Conservation (phyloP, 345 rosid genomes). For the Hypericum androsaemum region DNA sequence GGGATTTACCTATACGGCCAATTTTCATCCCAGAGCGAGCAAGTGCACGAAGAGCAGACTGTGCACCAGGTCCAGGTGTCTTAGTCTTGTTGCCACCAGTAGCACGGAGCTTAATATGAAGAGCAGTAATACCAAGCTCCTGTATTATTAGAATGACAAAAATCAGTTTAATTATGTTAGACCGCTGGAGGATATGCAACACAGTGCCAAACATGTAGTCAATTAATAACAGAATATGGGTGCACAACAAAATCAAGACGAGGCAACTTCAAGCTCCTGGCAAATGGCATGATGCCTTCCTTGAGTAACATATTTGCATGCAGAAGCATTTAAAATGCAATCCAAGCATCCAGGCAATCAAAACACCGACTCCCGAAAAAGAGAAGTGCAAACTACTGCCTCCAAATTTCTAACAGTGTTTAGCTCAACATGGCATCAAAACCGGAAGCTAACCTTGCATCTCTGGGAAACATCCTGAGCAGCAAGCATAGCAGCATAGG, state of each 20-base stretch:
- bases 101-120: conserved; percentile 28
- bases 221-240: neutral
- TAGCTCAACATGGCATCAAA: too few relatives aligned
- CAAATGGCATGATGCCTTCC: too few relatives aligned
- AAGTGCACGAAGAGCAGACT: conserved; percentile 27
- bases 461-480: conserved; percentile 9
- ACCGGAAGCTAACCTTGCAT: conserved; percentile 2
- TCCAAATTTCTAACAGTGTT: neutral
- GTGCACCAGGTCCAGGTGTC: conserved; percentile 29
- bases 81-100: conserved; percentile 26
- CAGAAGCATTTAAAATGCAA: neutral
- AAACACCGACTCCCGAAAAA: too few relatives aligned
- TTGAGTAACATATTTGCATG: too few relatives aligned
- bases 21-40: conserved; percentile 27
- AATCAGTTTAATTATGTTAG: too few relatives aligned
- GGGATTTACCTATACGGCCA: conserved; percentile 19
- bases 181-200: too few relatives aligned
- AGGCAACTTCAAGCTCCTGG: neutral
- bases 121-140: conserved; percentile 24
- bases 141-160: neutral
- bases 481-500: conserved; percentile 10
- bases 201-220: neutral
- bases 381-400: neutral
- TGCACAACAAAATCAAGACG: neutral
- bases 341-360: too few relatives aligned